phyloP scores from a whole-genome alignment of 352 stramenopile genomes.

The Phytopythium vexans region DNA sequence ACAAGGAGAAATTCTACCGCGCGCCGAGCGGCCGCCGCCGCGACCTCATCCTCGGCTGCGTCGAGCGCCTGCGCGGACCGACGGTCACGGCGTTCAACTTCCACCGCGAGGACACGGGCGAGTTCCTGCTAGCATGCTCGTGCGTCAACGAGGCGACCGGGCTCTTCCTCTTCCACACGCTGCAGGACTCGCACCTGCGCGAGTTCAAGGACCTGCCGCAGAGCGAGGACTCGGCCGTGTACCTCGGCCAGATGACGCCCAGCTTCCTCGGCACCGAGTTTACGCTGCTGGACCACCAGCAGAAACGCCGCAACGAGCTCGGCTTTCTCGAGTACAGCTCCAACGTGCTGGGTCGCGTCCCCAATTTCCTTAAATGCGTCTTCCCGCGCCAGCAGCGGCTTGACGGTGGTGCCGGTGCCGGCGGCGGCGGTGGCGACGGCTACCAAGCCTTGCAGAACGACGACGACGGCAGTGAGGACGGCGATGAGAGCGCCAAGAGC shows the following conservation, averaged over 20 bases:
- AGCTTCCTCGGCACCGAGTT: slow-evolving; percentile 88
- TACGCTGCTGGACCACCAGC: slow-evolving; percentile 76
- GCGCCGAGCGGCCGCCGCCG: slow-evolving; percentile 16
- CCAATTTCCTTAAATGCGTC: slow-evolving; percentile 69
- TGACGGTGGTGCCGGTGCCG: slow-evolving; percentile 4
- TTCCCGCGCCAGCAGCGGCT: slow-evolving; percentile 30
- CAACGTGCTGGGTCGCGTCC: slow-evolving; percentile 77
- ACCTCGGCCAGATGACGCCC: slow-evolving; percentile 68
- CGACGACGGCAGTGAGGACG: slow-evolving; percentile 2
- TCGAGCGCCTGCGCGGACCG: slow-evolving; percentile 67
- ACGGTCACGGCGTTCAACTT: slow-evolving; percentile 86
- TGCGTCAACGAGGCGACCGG: slow-evolving; percentile 67
- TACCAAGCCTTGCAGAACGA: slow-evolving; percentile 11
- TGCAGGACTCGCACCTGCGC: slow-evolving; percentile 70
- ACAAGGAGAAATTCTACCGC: slow-evolving; percentile 78
- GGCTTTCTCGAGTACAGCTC: slow-evolving; percentile 73
- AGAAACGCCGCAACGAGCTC: slow-evolving; percentile 63
- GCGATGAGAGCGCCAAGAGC: neutral
- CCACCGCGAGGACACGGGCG: slow-evolving; percentile 75
- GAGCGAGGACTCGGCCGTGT: slow-evolving; percentile 74
- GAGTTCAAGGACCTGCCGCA: slow-evolving; percentile 71
- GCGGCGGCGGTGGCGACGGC: slow-evolving; percentile 14
- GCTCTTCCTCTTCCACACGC: slow-evolving; percentile 80
- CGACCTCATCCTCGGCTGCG: slow-evolving; percentile 56
- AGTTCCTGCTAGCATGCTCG: slow-evolving; percentile 72